Conservation (phyloP, 192 early-diverging fungal species). For the Jimgerdemannia flammicorona region DNA sequence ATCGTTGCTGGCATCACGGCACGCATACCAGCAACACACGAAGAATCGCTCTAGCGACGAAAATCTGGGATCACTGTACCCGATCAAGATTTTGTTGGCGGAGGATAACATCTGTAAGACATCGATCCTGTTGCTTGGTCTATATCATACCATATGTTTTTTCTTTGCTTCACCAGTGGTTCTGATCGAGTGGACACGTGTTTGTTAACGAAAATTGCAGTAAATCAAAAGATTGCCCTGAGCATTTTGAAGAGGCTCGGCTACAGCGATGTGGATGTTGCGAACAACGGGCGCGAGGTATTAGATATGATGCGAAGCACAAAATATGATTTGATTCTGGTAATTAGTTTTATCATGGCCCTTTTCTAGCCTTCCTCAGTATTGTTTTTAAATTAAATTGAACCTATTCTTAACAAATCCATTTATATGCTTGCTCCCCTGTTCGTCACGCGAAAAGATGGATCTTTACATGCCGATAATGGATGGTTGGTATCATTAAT, state of each 20-base stretch:
- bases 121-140: not conserved
- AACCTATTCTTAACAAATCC: not conserved
- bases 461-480: constrained; percentile 41
- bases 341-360: constrained; percentile 9
- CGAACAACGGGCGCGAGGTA: constrained; percentile 45
- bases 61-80: constrained; percentile 17
- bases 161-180: not conserved
- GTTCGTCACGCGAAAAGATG: constrained; percentile 16
- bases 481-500: constrained; percentile 14
- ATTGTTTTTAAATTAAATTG: too few relatives aligned
- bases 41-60: constrained; percentile 15
- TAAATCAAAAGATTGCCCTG: constrained; percentile 52
- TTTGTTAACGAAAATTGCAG: constrained; percentile 5
- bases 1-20: not conserved
- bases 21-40: not conserved
- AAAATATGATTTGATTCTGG: constrained; percentile 45
- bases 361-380: not conserved
- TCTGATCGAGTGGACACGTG: too few relatives aligned
- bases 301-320: constrained; percentile 38
- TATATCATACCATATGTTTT: not conserved
- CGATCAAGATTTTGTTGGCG: constrained; percentile 29
- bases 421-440: not conserved
- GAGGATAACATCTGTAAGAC: constrained; percentile 36
- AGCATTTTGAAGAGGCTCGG: constrained; percentile 49
- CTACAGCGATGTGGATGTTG: constrained; percentile 40